A percentile compares a stretch with the other conserved stretches of the same genome.
These are phyloP conservation scores for Heliamphora pulchella DNA, from an alignment of 179 eudicot genomes.

Conservation along the genomic window DNA sequence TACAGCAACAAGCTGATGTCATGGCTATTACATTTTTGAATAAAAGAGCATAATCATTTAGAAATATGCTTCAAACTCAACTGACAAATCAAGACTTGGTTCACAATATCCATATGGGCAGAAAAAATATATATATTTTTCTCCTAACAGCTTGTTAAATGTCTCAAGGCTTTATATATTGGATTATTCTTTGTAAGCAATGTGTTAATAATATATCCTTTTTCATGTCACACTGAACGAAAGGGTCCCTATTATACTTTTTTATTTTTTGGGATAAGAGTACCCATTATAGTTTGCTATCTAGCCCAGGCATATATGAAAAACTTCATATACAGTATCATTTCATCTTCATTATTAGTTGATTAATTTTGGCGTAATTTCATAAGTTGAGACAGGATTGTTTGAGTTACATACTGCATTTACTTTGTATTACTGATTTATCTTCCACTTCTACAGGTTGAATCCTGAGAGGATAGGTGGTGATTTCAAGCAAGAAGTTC, in stretches of 20 bases:
- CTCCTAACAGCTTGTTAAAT: background rate
- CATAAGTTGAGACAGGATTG: background rate
- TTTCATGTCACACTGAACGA: background rate
- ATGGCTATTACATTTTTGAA: background rate
- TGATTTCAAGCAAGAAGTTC: conserved; percentile 88
- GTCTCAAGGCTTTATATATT: background rate
- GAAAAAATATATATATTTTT: too few species aligned
- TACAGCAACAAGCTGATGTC: background rate
- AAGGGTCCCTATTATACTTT: background rate
- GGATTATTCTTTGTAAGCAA: background rate
- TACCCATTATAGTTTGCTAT: background rate
- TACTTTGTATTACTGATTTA: conserved; percentile 16
- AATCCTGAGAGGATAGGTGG: conserved; percentile 98
- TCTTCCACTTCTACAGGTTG: conserved; percentile 42
- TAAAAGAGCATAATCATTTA: conserved; percentile 7
- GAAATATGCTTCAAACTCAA: conserved; percentile 2
- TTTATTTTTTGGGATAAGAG: too few species aligned
- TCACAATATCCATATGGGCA: background rate
- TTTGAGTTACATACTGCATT: conserved; percentile 7
- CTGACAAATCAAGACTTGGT: background rate
- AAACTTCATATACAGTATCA: too few species aligned
- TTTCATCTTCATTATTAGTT: too few species aligned
- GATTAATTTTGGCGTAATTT: too few species aligned
- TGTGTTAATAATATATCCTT: too few species aligned
- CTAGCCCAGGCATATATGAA: background rate